Conservation (phyloP, 108 stramenopile genomes). For the Cyclotella atomus region DNA sequence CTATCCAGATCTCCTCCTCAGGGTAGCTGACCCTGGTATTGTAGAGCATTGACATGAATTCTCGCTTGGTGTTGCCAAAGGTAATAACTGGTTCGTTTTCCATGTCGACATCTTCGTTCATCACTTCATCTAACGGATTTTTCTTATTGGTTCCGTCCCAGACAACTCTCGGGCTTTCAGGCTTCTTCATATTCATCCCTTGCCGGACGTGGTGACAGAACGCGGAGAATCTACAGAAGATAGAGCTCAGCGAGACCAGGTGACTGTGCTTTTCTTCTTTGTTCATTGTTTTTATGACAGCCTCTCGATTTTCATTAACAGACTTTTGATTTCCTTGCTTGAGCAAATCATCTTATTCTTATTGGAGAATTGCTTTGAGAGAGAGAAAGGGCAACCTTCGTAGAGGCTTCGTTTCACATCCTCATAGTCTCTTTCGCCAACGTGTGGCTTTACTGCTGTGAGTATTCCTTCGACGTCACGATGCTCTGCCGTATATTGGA, state of each 20-base stretch:
- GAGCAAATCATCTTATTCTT: not conserved
- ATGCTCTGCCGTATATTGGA: not conserved
- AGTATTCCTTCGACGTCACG: not conserved
- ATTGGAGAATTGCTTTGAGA: not conserved
- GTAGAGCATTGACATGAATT: too few species aligned
- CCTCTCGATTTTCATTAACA: not conserved
- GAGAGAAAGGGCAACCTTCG: not conserved
- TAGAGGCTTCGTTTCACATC: slow-evolving; percentile 5
- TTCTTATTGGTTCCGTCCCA: slow-evolving; percentile 25
- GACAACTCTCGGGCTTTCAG: not conserved
- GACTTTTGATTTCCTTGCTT: slow-evolving; percentile 8
- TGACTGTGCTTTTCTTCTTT: slow-evolving; percentile 26
- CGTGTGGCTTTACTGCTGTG: not conserved
- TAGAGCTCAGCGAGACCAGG: not conserved
- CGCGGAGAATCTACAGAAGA: not conserved
- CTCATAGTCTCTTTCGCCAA: not conserved
- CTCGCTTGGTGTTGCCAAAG: too few species aligned
- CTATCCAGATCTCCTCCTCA: not conserved
- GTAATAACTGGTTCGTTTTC: slow-evolving; percentile 2
- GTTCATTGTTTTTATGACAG: slow-evolving; percentile 8
- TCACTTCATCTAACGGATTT: not conserved
- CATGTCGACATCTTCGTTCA: slow-evolving; percentile 9
- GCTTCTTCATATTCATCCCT: slow-evolving; percentile 10
- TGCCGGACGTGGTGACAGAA: not conserved
- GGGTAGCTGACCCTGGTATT: slow-evolving; percentile 14